phyloP scores from a whole-genome alignment of 768 basidiomycete species.

The Russula dissimulans region DNA sequence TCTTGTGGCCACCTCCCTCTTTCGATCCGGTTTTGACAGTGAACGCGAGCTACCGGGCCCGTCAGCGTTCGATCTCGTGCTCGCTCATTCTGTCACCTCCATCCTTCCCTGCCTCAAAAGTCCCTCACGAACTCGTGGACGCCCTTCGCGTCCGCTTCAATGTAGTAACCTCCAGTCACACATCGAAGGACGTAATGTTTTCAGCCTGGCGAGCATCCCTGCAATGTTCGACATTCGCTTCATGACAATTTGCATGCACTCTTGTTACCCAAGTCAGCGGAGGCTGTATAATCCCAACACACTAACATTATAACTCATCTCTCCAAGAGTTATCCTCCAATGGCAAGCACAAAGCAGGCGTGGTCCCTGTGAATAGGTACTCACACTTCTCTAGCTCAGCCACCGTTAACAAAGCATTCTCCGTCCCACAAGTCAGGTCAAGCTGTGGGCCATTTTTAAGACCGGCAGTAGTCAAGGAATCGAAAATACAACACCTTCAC shows the following conservation, averaged over 20 bases:
- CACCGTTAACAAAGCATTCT: slow-evolving; percentile 71
- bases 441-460: slow-evolving; percentile 40
- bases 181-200: background rate
- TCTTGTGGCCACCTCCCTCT: no score
- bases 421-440: slow-evolving; percentile 72
- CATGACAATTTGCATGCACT: background rate
- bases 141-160: no score
- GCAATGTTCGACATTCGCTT: no score
- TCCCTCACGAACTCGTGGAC: no score
- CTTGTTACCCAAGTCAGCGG: background rate
- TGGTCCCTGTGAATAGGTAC: slow-evolving; percentile 78
- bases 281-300: background rate
- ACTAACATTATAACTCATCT: slow-evolving; percentile 26
- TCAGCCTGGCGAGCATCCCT: background rate
- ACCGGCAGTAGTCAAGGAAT: background rate
- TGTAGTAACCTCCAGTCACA: background rate
- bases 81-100: no score
- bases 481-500: slow-evolving; percentile 46
- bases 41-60: no score
- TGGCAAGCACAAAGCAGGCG: slow-evolving; percentile 73
- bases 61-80: no score
- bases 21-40: no score
- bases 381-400: slow-evolving; percentile 95
- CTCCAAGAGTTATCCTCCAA: slow-evolving; percentile 29
- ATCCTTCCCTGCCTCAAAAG: no score